These are phyloP conservation scores for Aspergillus vadensis DNA, from an alignment of 2,329 filamentous ascomycete genomes.

Conservation along the genomic window DNA sequence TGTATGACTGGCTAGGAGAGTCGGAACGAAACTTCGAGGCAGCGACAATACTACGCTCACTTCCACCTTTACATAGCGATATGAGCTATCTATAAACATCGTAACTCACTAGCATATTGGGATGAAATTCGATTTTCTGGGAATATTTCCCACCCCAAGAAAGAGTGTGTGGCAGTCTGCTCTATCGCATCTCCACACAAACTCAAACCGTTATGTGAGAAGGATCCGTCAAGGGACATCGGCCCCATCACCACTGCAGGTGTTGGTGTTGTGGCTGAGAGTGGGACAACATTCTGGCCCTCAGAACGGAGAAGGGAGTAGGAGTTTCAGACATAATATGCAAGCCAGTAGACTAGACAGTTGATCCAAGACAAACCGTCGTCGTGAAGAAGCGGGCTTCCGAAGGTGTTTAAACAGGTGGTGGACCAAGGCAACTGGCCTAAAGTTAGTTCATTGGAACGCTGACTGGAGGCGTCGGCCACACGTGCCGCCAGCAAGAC, in stretches of 20 bases:
- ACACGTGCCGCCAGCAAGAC: conserved; percentile 14
- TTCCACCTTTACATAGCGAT: background rate
- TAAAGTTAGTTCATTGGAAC: conserved; percentile 1
- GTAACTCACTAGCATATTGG: background rate
- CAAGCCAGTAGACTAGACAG: background rate
- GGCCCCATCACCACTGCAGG: background rate
- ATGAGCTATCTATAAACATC: background rate
- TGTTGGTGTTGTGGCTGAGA: background rate
- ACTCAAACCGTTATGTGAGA: no score
- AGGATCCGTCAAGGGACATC: no score
- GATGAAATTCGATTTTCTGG: background rate
- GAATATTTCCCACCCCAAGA: no score
- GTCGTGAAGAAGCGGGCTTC: background rate
- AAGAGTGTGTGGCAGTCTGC: no score
- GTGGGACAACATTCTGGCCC: background rate
- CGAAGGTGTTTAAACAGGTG: background rate
- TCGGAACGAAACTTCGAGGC: background rate
- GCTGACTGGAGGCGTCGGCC: conserved; percentile 6
- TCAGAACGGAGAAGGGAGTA: background rate
- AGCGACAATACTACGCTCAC: background rate
- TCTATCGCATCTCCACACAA: no score
- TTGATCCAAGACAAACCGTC: background rate
- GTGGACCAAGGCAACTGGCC: background rate
- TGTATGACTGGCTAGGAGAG: background rate
- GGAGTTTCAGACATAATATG: background rate